Percentiles rank a stretch among this genome's conserved stretches.
These are phyloP conservation scores for Lophiotrema nucula DNA, from an alignment of 495 filamentous ascomycete genomes.

Conservation along the genomic window DNA sequence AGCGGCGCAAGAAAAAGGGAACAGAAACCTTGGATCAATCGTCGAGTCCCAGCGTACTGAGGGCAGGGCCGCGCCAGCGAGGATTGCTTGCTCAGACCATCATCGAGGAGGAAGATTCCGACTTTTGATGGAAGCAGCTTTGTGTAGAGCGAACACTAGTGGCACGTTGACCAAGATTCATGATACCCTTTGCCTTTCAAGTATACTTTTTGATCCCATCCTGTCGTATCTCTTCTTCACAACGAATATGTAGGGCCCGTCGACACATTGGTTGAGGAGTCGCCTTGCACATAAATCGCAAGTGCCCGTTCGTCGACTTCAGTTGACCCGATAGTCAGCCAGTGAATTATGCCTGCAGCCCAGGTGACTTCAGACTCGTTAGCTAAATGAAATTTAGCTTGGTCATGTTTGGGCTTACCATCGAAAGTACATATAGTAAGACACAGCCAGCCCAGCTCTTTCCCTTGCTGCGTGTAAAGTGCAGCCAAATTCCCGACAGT, in stretches of 20 bases:
- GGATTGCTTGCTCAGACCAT: conserved; percentile 34
- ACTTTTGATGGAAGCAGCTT: conserved; percentile 25
- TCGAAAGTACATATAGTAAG: conserved; percentile 42
- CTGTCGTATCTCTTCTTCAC: no score
- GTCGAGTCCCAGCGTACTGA: conserved; percentile 6
- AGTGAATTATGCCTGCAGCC: conserved; percentile 37
- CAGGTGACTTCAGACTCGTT: conserved; percentile 36
- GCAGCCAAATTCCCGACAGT: conserved; percentile 41
- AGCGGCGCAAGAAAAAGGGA: conserved; percentile 16
- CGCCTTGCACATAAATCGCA: conserved; percentile 14
- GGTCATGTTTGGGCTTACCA: conserved; percentile 33
- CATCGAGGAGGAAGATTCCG: conserved; percentile 39
- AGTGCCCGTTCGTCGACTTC: conserved; percentile 28
- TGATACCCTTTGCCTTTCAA: no score
- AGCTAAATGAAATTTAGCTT: conserved; percentile 7
- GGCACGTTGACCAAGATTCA: no score
- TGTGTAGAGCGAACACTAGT: no score
- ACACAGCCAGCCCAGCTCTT: conserved; percentile 43
- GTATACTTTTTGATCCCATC: no score
- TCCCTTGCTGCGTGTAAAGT: conserved; percentile 32
- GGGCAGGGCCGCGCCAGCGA: conserved; percentile 1
- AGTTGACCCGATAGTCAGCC: conserved; percentile 35
- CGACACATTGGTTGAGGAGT: conserved; percentile 7
- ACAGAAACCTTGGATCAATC: not conserved
- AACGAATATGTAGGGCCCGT: no score